phyloP scores from a whole-genome alignment of 306 rosid genomes.

The Abrus precatorius region DNA sequence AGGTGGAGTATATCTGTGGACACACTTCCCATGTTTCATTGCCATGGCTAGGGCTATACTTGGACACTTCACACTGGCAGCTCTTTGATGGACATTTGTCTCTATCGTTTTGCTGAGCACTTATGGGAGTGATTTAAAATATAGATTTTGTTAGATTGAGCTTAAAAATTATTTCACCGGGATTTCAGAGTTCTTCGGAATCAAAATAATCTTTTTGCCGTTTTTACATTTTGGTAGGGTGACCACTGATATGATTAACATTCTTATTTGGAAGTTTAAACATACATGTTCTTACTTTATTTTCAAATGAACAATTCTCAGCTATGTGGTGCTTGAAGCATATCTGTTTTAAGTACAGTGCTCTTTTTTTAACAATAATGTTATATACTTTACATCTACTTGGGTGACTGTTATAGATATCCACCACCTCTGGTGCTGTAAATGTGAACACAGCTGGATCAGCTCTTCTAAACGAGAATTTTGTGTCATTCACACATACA shows the following conservation, averaged over 20 bases:
- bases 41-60: constrained; percentile 87
- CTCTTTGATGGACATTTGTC: too few relatives aligned
- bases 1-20: constrained; percentile 82
- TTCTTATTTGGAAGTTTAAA: not conserved
- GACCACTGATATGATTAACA: not conserved
- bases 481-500: too few relatives aligned
- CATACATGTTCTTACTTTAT: not conserved
- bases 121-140: too few relatives aligned
- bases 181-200: too few relatives aligned
- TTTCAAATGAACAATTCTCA: not conserved
- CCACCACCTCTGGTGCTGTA: not conserved
- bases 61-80: constrained; percentile 49
- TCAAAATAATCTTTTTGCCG: too few relatives aligned
- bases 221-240: not conserved
- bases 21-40: constrained; percentile 92
- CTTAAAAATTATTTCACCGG: too few relatives aligned
- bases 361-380: not conserved
- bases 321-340: constrained; percentile 5
- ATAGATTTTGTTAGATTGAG: too few relatives aligned
- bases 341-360: not conserved
- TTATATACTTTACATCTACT: not conserved
- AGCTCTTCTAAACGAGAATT: too few relatives aligned
- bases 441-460: too few relatives aligned
- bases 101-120: too few relatives aligned
- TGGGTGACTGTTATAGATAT: not conserved